These are phyloP conservation scores for Penicillium egyptiacum DNA, from an alignment of 495 filamentous ascomycete genomes.

Conservation along the genomic window DNA sequence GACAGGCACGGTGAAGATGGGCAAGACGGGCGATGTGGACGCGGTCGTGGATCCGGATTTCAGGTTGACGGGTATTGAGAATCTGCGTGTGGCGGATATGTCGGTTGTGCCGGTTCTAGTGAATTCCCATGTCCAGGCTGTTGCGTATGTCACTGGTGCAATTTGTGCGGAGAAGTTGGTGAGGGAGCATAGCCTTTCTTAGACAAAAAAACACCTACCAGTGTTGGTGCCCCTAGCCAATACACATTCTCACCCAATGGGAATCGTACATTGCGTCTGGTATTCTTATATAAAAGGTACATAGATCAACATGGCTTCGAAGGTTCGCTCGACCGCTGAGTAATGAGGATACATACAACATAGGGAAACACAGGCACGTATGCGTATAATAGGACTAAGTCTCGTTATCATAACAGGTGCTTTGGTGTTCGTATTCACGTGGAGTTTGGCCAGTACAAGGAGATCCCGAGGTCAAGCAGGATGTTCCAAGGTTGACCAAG, in stretches of 20 bases:
- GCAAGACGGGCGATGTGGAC: slow-evolving; percentile 29
- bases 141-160: slow-evolving; percentile 29
- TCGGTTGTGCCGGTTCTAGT: slow-evolving; percentile 55
- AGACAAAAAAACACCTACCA: neutral
- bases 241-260: neutral
- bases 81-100: slow-evolving; percentile 59
- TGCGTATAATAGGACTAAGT: no score
- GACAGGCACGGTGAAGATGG: slow-evolving; percentile 60
- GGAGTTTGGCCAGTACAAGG: no score
- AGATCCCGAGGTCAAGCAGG: no score
- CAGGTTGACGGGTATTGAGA: slow-evolving; percentile 50
- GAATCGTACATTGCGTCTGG: neutral
- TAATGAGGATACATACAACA: no score
- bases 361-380: no score
- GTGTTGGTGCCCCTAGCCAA: neutral
- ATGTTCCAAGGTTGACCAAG: no score
- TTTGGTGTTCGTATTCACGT: no score
- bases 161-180: slow-evolving; percentile 29
- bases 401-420: no score
- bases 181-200: slow-evolving; percentile 22
- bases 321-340: neutral
- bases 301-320: neutral
- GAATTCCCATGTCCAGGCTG: slow-evolving; percentile 30
- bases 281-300: neutral
- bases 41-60: slow-evolving; percentile 54